A percentile compares a stretch with the other conserved stretches of the same genome.
Evolutionary conservation across 2,329 filamentous ascomycete genomes (phyloP).

Genomic region (Xylaria arbuscula): DNA sequence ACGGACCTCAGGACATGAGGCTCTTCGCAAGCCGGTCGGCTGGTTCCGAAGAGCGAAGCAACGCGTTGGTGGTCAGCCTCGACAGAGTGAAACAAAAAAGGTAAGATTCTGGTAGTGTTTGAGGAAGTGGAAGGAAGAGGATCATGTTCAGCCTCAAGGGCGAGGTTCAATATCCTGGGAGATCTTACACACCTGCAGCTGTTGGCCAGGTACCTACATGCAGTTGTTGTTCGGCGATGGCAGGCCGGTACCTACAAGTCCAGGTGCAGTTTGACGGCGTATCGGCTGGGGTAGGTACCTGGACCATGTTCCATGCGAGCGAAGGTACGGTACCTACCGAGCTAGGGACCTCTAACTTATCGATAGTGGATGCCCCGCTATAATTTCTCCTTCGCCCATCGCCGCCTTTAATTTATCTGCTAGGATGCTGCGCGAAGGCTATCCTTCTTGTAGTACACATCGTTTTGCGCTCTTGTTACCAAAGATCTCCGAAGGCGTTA

Average conservation of each 20-base stretch:
- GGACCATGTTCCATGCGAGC: conserved; percentile 1
- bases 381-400: conserved; percentile 34
- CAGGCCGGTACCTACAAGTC: too few relatives aligned
- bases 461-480: conserved; percentile 15
- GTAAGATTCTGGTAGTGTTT: neutral
- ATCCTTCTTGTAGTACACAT: neutral
- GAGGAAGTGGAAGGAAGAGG: neutral
- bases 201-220: conserved; percentile 3
- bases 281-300: conserved; percentile 25
- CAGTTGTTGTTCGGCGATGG: too few relatives aligned
- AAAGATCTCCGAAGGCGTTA: conserved; percentile 15
- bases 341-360: conserved; percentile 15
- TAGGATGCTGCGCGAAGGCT: neutral
- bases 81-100: neutral
- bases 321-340: neutral
- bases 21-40: neutral
- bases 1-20: conserved; percentile 23
- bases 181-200: conserved; percentile 3
- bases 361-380: conserved; percentile 29
- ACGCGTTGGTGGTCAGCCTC: neutral
- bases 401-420: conserved; percentile 9
- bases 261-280: neutral
- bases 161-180: conserved; percentile 2
- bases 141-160: conserved; percentile 16
- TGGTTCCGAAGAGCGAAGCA: conserved; percentile 8